Evolutionary conservation across 2,329 filamentous ascomycete genomes (phyloP).

Genomic region (Ophiocordyceps camponoti-saundersi): DNA sequence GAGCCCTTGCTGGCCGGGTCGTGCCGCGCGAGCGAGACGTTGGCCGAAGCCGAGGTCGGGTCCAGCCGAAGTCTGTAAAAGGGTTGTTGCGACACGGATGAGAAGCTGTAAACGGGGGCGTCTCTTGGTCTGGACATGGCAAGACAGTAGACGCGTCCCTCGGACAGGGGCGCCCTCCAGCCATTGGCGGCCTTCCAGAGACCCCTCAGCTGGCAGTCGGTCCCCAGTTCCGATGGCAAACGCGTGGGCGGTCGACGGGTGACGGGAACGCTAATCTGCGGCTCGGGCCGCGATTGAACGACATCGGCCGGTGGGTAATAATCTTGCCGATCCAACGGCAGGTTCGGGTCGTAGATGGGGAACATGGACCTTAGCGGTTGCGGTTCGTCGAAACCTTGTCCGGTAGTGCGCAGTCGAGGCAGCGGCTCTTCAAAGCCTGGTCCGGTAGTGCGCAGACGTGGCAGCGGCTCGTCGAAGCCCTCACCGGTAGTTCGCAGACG

Average conservation of each 20-base stretch:
- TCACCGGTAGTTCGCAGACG: not conserved
- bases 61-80: slow-evolving; percentile 51
- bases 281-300: slow-evolving; percentile 4
- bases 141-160: slow-evolving; percentile 43
- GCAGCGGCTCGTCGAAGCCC: not conserved
- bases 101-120: slow-evolving; percentile 49
- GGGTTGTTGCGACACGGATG: slow-evolving; percentile 37
- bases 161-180: slow-evolving; percentile 43
- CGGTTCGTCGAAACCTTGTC: slow-evolving; percentile 12
- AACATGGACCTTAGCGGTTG: slow-evolving; percentile 53
- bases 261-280: not conserved
- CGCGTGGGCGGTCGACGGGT: not conserved
- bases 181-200: slow-evolving; percentile 57
- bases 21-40: slow-evolving; percentile 39
- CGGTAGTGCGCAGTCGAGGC: not conserved
- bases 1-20: slow-evolving; percentile 42
- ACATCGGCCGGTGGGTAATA: slow-evolving; percentile 55
- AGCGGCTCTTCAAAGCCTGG: not conserved
- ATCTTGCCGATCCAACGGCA: slow-evolving; percentile 48
- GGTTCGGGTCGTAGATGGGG: slow-evolving; percentile 51
- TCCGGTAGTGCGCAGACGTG: not conserved
- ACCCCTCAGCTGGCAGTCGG: slow-evolving; percentile 43
- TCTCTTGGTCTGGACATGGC: slow-evolving; percentile 37
- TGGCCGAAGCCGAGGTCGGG: slow-evolving; percentile 45
- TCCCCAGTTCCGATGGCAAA: slow-evolving; percentile 32